Percentiles rank a stretch among this genome's conserved stretches.
These are phyloP conservation scores for Hsuehochloa calcarea DNA, from an alignment of 176 grass and related monocot genomes.

Conservation along the genomic window DNA sequence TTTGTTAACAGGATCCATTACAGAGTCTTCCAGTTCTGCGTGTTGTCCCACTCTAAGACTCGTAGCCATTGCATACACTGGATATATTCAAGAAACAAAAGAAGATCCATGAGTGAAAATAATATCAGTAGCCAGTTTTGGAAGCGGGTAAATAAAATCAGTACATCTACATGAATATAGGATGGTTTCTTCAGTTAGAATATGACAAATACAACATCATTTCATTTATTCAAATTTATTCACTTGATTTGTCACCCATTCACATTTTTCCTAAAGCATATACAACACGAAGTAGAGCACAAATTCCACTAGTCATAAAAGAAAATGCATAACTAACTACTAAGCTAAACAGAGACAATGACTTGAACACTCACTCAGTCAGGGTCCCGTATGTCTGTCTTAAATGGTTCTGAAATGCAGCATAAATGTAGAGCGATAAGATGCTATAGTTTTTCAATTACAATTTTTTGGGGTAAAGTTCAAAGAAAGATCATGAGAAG, in stretches of 20 bases:
- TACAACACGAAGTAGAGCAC: not conserved
- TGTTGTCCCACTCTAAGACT: not conserved
- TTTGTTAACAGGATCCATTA: not conserved
- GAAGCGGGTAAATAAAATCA: not conserved
- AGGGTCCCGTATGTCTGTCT: not conserved
- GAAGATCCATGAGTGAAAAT: not conserved
- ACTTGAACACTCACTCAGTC: not conserved
- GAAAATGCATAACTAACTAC: not conserved
- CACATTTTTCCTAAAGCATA: not conserved
- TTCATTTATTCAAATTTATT: not conserved
- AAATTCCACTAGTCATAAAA: not conserved
- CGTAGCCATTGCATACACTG: constrained; percentile 52
- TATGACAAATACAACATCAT: not conserved
- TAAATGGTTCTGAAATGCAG: not conserved
- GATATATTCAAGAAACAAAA: constrained; percentile 18
- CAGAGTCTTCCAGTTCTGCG: constrained; percentile 23
- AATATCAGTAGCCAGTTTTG: not conserved
- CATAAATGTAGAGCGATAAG: not conserved
- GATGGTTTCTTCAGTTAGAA: not conserved
- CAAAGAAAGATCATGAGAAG: not conserved
- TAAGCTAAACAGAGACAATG: not conserved
- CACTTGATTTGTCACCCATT: not conserved
- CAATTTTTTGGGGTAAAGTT: not conserved
- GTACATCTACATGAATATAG: not conserved
- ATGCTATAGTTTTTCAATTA: not conserved